Evolutionary conservation across 768 basidiomycete genomes (phyloP).

Genomic region (Pleurotus cornucopiae): DNA sequence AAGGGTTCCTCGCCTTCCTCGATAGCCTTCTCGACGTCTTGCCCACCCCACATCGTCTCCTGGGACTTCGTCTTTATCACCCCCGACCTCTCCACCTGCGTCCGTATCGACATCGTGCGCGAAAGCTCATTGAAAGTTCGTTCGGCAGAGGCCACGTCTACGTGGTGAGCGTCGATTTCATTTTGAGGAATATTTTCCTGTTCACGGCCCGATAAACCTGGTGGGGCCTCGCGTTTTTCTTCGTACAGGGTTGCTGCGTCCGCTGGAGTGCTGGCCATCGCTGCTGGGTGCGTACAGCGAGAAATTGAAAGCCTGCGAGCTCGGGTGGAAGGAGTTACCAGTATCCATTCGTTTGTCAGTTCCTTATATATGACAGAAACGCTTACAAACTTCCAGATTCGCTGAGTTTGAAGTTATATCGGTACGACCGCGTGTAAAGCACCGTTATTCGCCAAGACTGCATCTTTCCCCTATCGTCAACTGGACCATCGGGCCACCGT

Average conservation of each 20-base stretch:
- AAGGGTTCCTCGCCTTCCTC: slow-evolving; percentile 33
- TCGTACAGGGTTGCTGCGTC: slow-evolving; percentile 27
- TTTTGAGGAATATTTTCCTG: slow-evolving; percentile 7
- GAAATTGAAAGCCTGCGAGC: not conserved
- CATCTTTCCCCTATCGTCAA: not conserved
- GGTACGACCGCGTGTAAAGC: not conserved
- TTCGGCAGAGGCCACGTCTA: slow-evolving; percentile 50
- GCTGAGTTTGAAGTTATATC: slow-evolving; percentile 7
- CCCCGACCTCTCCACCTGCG: slow-evolving; percentile 12
- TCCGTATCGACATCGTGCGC: slow-evolving; percentile 32
- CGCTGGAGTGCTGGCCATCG: slow-evolving; percentile 15
- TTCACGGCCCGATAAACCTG: not conserved
- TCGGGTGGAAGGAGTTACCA: slow-evolving; percentile 2
- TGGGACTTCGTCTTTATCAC: slow-evolving; percentile 6
- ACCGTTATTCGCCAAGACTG: not conserved
- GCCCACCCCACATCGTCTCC: slow-evolving; percentile 22
- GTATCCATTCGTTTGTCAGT: not conserved
- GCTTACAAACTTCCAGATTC: slow-evolving; percentile 1
- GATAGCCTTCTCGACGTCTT: slow-evolving; percentile 37
- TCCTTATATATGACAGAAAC: not conserved
- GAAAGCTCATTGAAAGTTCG: slow-evolving; percentile 53
- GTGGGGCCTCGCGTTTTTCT: slow-evolving; percentile 9
- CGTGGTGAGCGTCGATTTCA: slow-evolving; percentile 22
- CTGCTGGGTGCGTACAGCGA: not conserved
- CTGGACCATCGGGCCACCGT: not conserved